Evolutionary conservation across 2,329 filamentous ascomycete species (phyloP), one percentile per base, ranked within the genome.

Genomic region (Venturia effusa): DNA sequence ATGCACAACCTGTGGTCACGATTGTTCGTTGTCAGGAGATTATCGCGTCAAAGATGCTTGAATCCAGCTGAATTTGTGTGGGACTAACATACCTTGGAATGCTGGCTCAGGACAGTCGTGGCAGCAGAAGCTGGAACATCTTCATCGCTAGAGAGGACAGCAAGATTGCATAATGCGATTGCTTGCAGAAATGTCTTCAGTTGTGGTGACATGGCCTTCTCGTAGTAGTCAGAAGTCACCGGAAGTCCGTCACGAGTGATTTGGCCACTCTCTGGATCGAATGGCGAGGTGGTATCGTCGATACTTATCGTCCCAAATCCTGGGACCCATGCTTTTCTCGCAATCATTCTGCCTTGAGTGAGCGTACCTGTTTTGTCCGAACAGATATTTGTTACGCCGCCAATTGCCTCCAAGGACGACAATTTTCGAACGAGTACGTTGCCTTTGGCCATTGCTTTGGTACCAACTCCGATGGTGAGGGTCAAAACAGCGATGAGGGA

Each of bases 401-500:
- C 75, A 4, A 77, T 70, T 40, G 75, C 74, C 64, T 77, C 75
- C 45, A 77, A 74, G 32, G 74, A 72, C 2, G 72, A 71, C 45
- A 74, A 69, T 19, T 76, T 74, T 61, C 75, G 69, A 37, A 74
- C 75, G 59, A 77, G 74, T 68, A 77, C 75, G 63, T 76, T 74
- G 55, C 73, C 71, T 45, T 71, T 73, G 32, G 73, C 74, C 75
- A 77, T 77, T 48, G 72, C 73, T 67, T 76, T 76, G 11, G 73
- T 74, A 57, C 74, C 74, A 19, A 76, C 74, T 4, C 74, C 72
- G 78, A 88, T 86, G 4, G 85, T 88, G 63, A 88, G 87, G 39
- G 85, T 88, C 37, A 88, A 74, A 2, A 88, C 85, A 4, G 86
- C 87, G 40, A 88, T 83, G 54, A 88, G 75, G 43, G 82, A 78